Percentiles rank a stretch among this genome's conserved stretches.
Evolutionary conservation across 2,329 filamentous ascomycete species (phyloP).

Genomic region (Pseudocercospora musae): DNA sequence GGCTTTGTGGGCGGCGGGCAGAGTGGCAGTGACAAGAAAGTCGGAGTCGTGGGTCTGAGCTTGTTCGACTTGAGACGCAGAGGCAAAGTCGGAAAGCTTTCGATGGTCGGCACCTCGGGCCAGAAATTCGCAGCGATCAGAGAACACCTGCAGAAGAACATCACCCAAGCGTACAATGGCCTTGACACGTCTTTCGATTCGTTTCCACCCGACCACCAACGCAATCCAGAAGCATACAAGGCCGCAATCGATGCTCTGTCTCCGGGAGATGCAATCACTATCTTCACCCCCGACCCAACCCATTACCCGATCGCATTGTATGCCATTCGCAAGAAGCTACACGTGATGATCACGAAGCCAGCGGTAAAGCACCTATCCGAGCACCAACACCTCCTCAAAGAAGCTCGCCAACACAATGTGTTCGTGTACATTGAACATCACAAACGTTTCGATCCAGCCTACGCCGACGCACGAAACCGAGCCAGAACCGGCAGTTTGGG

Average conservation of each 20-base stretch:
- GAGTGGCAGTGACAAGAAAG: conserved; percentile 90
- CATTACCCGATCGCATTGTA: conserved; percentile 91
- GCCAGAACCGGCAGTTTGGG: conserved; percentile 64
- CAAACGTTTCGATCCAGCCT: conserved; percentile 92
- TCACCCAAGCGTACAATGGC: conserved; percentile 73
- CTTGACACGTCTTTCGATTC: conserved; percentile 84
- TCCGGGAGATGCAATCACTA: conserved; percentile 84
- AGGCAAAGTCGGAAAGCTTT: conserved; percentile 80
- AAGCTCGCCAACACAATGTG: conserved; percentile 69
- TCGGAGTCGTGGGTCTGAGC: conserved; percentile 86
- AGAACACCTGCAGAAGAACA: conserved; percentile 84
- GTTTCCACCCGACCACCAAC: conserved; percentile 69
- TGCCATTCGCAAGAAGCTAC: conserved; percentile 80
- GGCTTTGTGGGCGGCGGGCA: conserved; percentile 82
- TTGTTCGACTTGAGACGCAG: conserved; percentile 83
- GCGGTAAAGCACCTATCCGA: conserved; percentile 80
- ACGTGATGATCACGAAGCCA: conserved; percentile 92
- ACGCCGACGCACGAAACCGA: conserved; percentile 78
- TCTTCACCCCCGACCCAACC: conserved; percentile 92
- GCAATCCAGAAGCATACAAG: conserved; percentile 82
- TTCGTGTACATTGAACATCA: conserved; percentile 95
- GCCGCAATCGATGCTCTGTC: conserved; percentile 77
- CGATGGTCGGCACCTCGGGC: conserved; percentile 87
- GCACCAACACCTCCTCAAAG: conserved; percentile 72
- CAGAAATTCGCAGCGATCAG: conserved; percentile 89